Evolutionary conservation across 495 filamentous ascomycete species (phyloP).

Genomic region (Penicillium coprophilum): DNA sequence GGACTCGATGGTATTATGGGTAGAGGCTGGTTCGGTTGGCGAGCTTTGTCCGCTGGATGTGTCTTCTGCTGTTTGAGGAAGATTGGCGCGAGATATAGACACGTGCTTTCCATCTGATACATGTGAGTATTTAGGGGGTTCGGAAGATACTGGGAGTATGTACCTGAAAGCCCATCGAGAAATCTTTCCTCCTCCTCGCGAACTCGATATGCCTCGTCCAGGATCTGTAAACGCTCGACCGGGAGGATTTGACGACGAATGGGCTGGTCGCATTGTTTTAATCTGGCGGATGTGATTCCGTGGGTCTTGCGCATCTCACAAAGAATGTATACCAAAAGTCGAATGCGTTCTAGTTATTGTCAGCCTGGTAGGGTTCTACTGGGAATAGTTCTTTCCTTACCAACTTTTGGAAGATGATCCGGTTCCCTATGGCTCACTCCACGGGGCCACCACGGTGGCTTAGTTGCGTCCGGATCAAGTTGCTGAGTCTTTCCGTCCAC

Average conservation of each 20-base stretch:
- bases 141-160: conserved; percentile 12
- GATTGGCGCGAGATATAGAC: conserved; percentile 35
- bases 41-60: conserved; percentile 18
- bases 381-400: conserved; percentile 38
- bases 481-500: conserved; percentile 36
- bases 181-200: conserved; percentile 61
- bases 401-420: conserved; percentile 71
- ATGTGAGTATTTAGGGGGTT: neutral
- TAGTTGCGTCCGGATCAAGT: conserved; percentile 42
- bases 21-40: conserved; percentile 8
- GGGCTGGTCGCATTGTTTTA: conserved; percentile 44
- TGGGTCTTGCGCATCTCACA: conserved; percentile 42
- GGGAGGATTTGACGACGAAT: conserved; percentile 45
- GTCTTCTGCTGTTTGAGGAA: conserved; percentile 29
- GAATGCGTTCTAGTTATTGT: conserved; percentile 53
- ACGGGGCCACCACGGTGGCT: conserved; percentile 77
- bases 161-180: conserved; percentile 57
- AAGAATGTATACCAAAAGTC: conserved; percentile 61
- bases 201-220: conserved; percentile 67
- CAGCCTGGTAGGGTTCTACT: neutral
- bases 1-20: conserved; percentile 4
- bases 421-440: conserved; percentile 70
- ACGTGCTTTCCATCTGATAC: conserved; percentile 25
- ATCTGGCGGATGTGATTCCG: conserved; percentile 35
- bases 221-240: conserved; percentile 36